Percentiles rank a stretch among this genome's conserved stretches.
phyloP scores from a whole-genome alignment of 2,329 filamentous ascomycete genomes.

The Xylaria sp. region DNA sequence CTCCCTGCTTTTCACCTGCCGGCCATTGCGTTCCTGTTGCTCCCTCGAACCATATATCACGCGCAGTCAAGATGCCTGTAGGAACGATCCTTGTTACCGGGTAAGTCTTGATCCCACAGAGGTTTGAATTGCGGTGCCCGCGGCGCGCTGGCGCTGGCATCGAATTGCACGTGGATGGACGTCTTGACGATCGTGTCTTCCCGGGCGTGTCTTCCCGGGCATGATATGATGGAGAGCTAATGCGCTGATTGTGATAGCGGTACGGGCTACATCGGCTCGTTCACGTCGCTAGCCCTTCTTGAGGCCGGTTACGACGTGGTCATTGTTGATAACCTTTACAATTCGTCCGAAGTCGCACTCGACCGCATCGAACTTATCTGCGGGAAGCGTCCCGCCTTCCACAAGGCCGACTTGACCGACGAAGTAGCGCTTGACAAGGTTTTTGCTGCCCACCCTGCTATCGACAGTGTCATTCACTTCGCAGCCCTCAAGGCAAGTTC shows the following conservation, averaged over 20 bases:
- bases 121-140: not conserved
- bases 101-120: conserved; percentile 58
- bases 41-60: not conserved
- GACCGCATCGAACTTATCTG: conserved; percentile 94
- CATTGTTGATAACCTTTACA: conserved; percentile 96
- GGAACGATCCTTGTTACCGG: conserved; percentile 92
- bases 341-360: conserved; percentile 88
- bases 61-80: conserved; percentile 66
- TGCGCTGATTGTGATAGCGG: conserved; percentile 63
- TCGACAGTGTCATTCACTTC: conserved; percentile 99
- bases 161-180: not conserved
- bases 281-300: conserved; percentile 90
- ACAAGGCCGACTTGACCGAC: conserved; percentile 87
- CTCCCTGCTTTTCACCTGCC: not conserved
- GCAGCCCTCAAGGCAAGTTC: conserved; percentile 87
- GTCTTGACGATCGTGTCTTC: not conserved
- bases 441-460: conserved; percentile 86
- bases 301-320: conserved; percentile 96
- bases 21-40: not conserved
- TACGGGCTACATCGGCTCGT: conserved; percentile 98
- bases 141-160: not conserved
- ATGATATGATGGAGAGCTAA: conserved; percentile 6
- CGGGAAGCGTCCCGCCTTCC: conserved; percentile 85
- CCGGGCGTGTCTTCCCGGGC: not conserved
- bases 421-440: conserved; percentile 83